Percentiles rank a stretch among this genome's conserved stretches.
Conservation (phyloP, 352 stramenopile species). For the Phytopythium aichiense region DNA sequence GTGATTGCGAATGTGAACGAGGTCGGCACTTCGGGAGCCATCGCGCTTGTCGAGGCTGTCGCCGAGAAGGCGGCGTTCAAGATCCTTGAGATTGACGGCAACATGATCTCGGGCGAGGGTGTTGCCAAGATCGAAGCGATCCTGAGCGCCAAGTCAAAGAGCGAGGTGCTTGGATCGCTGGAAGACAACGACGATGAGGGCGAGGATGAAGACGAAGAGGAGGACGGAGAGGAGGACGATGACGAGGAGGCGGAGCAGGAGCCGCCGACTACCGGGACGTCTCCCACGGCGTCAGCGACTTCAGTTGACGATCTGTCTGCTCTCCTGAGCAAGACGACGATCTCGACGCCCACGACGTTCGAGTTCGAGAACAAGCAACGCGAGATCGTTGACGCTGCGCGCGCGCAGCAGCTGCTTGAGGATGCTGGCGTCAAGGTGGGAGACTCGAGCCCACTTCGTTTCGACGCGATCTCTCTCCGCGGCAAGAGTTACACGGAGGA, state of each 20-base stretch:
- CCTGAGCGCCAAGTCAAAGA: conserved; percentile 49
- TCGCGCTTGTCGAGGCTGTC: conserved; percentile 68
- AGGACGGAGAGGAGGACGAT: conserved; percentile 41
- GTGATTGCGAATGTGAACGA: conserved; percentile 87
- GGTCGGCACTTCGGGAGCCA: conserved; percentile 84
- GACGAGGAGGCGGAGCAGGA: conserved; percentile 37
- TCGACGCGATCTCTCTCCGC: conserved; percentile 52
- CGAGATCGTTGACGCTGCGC: conserved; percentile 64
- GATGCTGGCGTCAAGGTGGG: conserved; percentile 33
- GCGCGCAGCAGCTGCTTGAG: conserved; percentile 42
- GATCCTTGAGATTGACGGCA: conserved; percentile 74
- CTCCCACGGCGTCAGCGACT: conserved; percentile 10
- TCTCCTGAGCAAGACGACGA: conserved; percentile 37
- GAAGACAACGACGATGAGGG: conserved; percentile 85
- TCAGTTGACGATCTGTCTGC: conserved; percentile 43
- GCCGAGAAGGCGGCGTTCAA: conserved; percentile 47
- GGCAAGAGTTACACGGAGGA: conserved; percentile 79
- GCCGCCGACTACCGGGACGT: conserved; percentile 8
- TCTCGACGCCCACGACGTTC: conserved; percentile 37
- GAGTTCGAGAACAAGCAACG: conserved; percentile 51
- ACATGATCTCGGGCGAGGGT: conserved; percentile 70
- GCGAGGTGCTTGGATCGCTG: conserved; percentile 55
- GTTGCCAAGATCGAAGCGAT: conserved; percentile 49
- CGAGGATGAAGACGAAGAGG: conserved; percentile 54
- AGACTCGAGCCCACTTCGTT: conserved; percentile 38